Base-by-base conservation (phyloP, 768 basidiomycete genomes). In the Kwoniella mangroviensis region DNA sequence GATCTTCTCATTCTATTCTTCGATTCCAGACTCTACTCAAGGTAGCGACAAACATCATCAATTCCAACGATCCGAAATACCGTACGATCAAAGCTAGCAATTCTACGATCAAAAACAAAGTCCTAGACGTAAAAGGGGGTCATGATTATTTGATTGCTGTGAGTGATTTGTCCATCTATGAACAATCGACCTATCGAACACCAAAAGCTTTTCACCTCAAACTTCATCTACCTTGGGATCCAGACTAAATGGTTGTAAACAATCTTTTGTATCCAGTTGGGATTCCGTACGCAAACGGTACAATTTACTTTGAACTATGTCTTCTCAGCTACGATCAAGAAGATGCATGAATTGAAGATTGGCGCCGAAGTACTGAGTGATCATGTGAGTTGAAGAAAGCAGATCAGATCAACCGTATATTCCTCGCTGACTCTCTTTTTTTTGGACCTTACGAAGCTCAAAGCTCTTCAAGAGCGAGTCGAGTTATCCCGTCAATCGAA, bases 141-240 rank as follows among this genome's bases (percentile, higher is more conserved):
- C 70, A 77, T 41, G 80, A 78, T 22, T 78, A 75, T 57, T 71
- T 81, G 24, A 75, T 79, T n/a, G 70, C 71, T 34, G 80, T 81
- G 55, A 71, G 79, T 75, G 4, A 10, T 3, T 21, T 19, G 24
- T 12, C 24, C 19, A 17, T 24, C 15, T 12, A 9, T 26, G 54
- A 54, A 3, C 11, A 11, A 54, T 5, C 21, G 21, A 24, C 1
- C 64, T 52, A 9, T 34, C 34, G 34, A 5, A 34, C 34, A 7
- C 34, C 34, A 7, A 7, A 34, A 34, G 34, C 34, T 34, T 34
- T 34, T 34, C 34, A 34, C 34, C 34, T 34, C 6, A 34, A 34
- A 34, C 34, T 34, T 34, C 34, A 34, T 34, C 34, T 34, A 34
- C 34, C 1, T 24, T 24, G 19, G 54, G 54, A 55, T n/a, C 0